Evolutionary conservation across 2,329 filamentous ascomycete genomes (phyloP).

Genomic region (Coccinonectria pachysandricola): DNA sequence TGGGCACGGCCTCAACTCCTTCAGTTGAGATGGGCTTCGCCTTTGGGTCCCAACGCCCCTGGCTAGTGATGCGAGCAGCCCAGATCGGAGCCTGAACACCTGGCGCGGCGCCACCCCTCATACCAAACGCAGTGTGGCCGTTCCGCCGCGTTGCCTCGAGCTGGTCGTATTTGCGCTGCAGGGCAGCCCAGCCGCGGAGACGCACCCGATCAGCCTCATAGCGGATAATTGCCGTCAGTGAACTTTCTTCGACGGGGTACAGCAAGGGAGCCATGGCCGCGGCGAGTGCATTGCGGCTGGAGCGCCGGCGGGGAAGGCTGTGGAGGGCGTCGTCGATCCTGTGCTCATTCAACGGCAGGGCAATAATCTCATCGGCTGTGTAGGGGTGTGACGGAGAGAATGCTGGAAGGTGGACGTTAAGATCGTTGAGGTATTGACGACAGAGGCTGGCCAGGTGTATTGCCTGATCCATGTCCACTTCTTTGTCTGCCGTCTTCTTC

Average conservation of each 20-base stretch:
- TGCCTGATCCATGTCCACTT: slow-evolving; percentile 18
- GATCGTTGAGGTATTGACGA: slow-evolving; percentile 18
- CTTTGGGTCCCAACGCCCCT: slow-evolving; percentile 24
- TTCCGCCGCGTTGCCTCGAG: slow-evolving; percentile 23
- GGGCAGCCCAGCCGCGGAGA: slow-evolving; percentile 25
- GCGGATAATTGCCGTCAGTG: slow-evolving; percentile 26
- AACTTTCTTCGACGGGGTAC: slow-evolving; percentile 24
- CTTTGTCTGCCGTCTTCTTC: slow-evolving; percentile 2
- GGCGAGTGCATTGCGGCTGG: slow-evolving; percentile 21
- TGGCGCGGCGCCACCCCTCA: slow-evolving; percentile 21
- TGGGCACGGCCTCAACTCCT: slow-evolving; percentile 23
- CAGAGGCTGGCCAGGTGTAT: slow-evolving; percentile 20
- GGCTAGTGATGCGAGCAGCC: slow-evolving; percentile 22
- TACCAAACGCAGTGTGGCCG: slow-evolving; percentile 17
- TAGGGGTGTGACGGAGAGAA: slow-evolving; percentile 21
- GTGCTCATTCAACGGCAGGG: slow-evolving; percentile 21
- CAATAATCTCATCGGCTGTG: slow-evolving; percentile 26
- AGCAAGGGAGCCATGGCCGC: slow-evolving; percentile 22
- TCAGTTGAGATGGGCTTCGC: slow-evolving; percentile 21
- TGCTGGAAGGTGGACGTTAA: slow-evolving; percentile 15
- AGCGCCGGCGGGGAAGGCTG: slow-evolving; percentile 26
- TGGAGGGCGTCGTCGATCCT: slow-evolving; percentile 22
- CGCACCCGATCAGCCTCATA: slow-evolving; percentile 27
- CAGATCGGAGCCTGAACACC: slow-evolving; percentile 24
- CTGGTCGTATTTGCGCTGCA: slow-evolving; percentile 27